These are phyloP conservation scores for Apium graveolens DNA, from an alignment of 129 eudicot species.

Conservation along the genomic window DNA sequence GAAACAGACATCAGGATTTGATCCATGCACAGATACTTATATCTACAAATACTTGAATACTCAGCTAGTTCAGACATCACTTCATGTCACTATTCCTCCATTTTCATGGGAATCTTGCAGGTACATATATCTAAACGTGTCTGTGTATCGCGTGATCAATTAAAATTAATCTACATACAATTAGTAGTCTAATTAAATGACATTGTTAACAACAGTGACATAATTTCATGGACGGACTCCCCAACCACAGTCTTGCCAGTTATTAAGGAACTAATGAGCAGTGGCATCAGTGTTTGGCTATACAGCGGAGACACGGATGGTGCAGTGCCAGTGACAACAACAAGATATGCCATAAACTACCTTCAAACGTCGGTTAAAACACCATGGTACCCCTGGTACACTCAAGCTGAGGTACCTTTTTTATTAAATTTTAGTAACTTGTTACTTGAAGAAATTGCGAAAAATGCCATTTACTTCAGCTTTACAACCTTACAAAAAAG, in stretches of 20 bases:
- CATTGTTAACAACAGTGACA: background rate
- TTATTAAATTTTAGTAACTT: no score
- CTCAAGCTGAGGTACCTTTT: background rate
- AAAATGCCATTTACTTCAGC: no score
- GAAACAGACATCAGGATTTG: constrained; percentile 23
- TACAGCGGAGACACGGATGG: constrained; percentile 21
- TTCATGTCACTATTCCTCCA: constrained; percentile 47
- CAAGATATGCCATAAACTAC: background rate
- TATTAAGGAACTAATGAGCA: constrained; percentile 43
- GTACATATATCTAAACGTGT: constrained; percentile 20
- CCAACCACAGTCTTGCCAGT: constrained; percentile 46
- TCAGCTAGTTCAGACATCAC: constrained; percentile 50
- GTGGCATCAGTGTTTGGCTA: constrained; percentile 53
- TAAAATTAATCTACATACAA: background rate
- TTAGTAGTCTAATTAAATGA: no score
- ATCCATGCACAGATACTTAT: constrained; percentile 49
- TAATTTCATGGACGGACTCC: constrained; percentile 26
- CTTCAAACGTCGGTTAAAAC: constrained; percentile 8
- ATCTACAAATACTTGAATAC: constrained; percentile 37
- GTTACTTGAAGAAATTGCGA: background rate
- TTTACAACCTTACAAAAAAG: no score
- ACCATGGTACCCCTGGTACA: constrained; percentile 15
- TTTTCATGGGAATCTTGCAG: constrained; percentile 47
- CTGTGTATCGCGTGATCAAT: background rate
- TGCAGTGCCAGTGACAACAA: constrained; percentile 7